Percentiles rank a stretch among this genome's conserved stretches.
Evolutionary conservation across 78 protist species (phyloP).

Genomic region (Dictyostelium intermedium): DNA sequence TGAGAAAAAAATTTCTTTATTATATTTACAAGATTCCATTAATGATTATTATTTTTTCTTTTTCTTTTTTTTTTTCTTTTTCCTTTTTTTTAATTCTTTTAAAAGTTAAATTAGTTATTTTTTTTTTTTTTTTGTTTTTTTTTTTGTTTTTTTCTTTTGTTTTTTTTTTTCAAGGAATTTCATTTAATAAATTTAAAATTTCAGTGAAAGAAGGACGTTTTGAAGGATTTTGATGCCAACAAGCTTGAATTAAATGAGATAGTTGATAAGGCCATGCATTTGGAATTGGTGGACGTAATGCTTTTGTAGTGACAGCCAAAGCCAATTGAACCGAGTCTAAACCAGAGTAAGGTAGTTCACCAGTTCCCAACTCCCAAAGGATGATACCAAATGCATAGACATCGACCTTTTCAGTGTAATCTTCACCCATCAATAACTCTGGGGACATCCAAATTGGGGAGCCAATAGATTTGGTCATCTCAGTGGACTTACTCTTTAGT

Average conservation of each 20-base stretch:
- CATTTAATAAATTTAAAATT: conserved; percentile 37
- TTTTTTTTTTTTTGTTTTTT: too few species aligned
- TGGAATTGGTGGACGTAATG: conserved; percentile 68
- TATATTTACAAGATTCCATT: neutral
- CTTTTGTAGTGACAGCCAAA: conserved; percentile 48
- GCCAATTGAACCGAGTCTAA: conserved; percentile 58
- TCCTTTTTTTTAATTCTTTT: neutral
- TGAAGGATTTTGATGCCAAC: conserved; percentile 75
- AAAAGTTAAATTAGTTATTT: too few species aligned
- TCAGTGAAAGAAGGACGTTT: conserved; percentile 52
- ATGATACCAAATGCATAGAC: conserved; percentile 75
- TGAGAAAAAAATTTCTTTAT: neutral
- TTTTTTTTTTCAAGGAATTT: conserved; percentile 14
- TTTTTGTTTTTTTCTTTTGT: neutral
- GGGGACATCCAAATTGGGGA: conserved; percentile 84
- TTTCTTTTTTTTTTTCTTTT: too few species aligned
- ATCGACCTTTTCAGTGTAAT: conserved; percentile 78
- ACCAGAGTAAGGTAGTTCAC: conserved; percentile 82
- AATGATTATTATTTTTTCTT: neutral
- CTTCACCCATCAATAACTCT: conserved; percentile 67
- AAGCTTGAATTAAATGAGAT: conserved; percentile 37
- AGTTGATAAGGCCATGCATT: conserved; percentile 38
- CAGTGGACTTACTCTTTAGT: conserved; percentile 50
- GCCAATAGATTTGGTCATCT: conserved; percentile 65
- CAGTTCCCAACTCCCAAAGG: conserved; percentile 88